A percentile compares a stretch with the other conserved stretches of the same genome.
Evolutionary conservation across 495 filamentous ascomycete species (phyloP).

Genomic region (Talaromyces thailandensis): DNA sequence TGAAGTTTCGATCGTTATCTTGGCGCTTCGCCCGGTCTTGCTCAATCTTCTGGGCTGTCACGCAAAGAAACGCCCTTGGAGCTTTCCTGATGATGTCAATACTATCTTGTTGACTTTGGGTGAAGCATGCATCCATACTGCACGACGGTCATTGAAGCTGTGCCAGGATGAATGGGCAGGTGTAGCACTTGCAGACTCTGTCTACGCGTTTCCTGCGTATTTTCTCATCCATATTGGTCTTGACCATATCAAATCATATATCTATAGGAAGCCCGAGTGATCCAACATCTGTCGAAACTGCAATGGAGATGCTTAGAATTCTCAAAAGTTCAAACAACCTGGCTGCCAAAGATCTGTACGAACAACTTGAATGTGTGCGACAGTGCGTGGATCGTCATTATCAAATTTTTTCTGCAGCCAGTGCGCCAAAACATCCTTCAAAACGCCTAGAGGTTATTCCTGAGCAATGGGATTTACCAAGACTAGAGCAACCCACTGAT

Average conservation of each 20-base stretch:
- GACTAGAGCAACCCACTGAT: background rate
- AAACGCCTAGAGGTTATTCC: background rate
- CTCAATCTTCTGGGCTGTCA: slow-evolving; percentile 33
- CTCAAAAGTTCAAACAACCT: slow-evolving; percentile 37
- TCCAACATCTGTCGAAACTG: slow-evolving; percentile 28
- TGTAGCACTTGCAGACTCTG: slow-evolving; percentile 34
- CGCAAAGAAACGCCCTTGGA: slow-evolving; percentile 11
- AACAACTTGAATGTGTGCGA: slow-evolving; percentile 29
- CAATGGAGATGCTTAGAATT: slow-evolving; percentile 27
- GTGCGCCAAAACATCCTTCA: background rate
- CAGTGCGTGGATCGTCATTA: slow-evolving; percentile 22
- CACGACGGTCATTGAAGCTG: slow-evolving; percentile 32
- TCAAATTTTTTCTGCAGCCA: background rate
- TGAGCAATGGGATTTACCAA: background rate
- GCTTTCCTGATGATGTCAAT: slow-evolving; percentile 15
- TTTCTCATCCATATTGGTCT: slow-evolving; percentile 31
- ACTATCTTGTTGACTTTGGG: slow-evolving; percentile 32
- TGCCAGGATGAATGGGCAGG: slow-evolving; percentile 37
- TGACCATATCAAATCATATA: slow-evolving; percentile 35
- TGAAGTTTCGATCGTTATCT: slow-evolving; percentile 17
- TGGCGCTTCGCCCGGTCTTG: slow-evolving; percentile 32
- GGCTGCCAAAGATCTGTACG: slow-evolving; percentile 30
- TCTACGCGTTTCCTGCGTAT: slow-evolving; percentile 40
- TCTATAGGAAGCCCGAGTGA: slow-evolving; percentile 29
- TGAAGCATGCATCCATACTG: slow-evolving; percentile 37